A percentile compares a stretch with the other conserved stretches of the same genome.
Conservation (phyloP, 2,329 filamentous ascomycete species). For the Alternaria burnsii region DNA sequence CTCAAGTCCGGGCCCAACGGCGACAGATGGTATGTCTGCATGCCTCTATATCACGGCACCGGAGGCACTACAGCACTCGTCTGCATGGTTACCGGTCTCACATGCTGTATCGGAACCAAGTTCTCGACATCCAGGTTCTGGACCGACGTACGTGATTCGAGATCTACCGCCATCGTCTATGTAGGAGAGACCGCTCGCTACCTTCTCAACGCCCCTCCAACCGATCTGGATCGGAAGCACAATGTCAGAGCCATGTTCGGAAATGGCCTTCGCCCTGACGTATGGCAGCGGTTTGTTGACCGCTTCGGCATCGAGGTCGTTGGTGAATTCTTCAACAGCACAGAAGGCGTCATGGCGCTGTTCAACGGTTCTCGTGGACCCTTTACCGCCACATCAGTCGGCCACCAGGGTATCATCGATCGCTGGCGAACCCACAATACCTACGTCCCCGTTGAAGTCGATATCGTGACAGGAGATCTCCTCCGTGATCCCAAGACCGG, state of each 20-base stretch:
- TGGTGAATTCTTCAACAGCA: conserved; percentile 80
- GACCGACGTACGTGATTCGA: conserved; percentile 72
- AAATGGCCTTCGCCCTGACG: conserved; percentile 73
- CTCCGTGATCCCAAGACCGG: conserved; percentile 72
- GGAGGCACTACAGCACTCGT: conserved; percentile 68
- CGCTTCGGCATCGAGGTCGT: conserved; percentile 70
- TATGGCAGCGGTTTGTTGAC: conserved; percentile 71
- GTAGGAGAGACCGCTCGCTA: conserved; percentile 82
- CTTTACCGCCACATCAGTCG: conserved; percentile 70
- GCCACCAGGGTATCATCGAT: conserved; percentile 72
- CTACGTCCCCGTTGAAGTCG: conserved; percentile 73
- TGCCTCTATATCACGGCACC: conserved; percentile 81
- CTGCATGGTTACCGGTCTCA: conserved; percentile 64
- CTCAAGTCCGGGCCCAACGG: conserved; percentile 51
- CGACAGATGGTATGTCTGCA: conserved; percentile 78
- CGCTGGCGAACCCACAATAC: conserved; percentile 62
- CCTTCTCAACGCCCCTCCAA: conserved; percentile 71
- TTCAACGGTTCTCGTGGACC: conserved; percentile 68
- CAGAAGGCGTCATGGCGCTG: conserved; percentile 73
- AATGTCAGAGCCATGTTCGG: conserved; percentile 68
- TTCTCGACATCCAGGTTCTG: conserved; percentile 78
- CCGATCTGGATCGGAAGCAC: conserved; percentile 68
- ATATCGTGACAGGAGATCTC: conserved; percentile 73
- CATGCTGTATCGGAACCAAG: conserved; percentile 69
- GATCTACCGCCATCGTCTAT: conserved; percentile 76